Conservation (phyloP, 805 yeast species). For the Candida andamanensis region DNA sequence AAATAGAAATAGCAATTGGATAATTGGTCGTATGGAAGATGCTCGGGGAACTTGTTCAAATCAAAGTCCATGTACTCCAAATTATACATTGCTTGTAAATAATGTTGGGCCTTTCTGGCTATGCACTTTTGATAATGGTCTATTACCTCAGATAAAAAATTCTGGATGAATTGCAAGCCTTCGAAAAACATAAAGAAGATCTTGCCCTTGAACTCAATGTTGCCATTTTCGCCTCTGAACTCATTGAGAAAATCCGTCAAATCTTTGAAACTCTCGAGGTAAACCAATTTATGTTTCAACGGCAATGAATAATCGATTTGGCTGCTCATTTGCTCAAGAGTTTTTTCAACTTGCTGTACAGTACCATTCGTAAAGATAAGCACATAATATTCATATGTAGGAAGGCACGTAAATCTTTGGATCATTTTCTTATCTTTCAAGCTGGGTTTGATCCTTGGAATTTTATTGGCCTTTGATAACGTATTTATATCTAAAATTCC, state of each 20-base stretch:
- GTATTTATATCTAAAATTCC: conserved; percentile 10
- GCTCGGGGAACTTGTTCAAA: background rate
- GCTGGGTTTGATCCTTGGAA: background rate
- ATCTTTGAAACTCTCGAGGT: conserved; percentile 10
- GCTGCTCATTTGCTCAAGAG: conserved; percentile 19
- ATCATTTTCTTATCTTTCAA: conserved; percentile 21
- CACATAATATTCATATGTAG: conserved; percentile 27
- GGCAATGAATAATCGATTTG: conserved; percentile 12
- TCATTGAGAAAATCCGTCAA: conserved; percentile 17
- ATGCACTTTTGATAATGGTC: conserved; percentile 19
- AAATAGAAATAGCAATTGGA: conserved; percentile 23
- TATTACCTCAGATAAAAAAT: conserved; percentile 24
- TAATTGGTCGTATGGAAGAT: conserved; percentile 4
- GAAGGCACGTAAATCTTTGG: conserved; percentile 31
- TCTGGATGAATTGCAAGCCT: conserved; percentile 28
- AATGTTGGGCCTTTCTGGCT: conserved; percentile 1
- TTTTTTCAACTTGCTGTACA: conserved; percentile 23
- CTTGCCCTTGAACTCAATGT: conserved; percentile 20
- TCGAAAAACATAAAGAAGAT: conserved; percentile 35
- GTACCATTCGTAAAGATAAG: conserved; percentile 33
- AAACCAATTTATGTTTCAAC: conserved; percentile 5
- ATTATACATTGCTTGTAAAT: conserved; percentile 4
- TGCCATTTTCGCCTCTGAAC: conserved; percentile 12
- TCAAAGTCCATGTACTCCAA: conserved; percentile 4
- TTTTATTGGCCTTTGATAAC: conserved; percentile 15